Percentiles rank a stretch among this genome's conserved stretches.
Conservation (phyloP, 805 yeast genomes). For the Candida wancherniae region DNA sequence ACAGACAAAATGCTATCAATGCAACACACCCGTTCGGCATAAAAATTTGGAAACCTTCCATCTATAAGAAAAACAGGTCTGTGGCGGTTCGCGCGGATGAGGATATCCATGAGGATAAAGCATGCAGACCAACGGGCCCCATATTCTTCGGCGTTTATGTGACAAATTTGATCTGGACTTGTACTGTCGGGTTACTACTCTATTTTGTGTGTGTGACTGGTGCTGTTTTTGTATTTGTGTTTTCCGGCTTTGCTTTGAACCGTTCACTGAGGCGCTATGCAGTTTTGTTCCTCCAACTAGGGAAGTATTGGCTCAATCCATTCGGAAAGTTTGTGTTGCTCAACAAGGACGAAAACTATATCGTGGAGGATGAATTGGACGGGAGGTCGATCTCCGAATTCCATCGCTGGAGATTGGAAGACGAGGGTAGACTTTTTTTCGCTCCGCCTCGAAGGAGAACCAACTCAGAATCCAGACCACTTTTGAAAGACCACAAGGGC, state of each 20-base stretch:
- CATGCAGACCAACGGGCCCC: slow-evolving; percentile 39
- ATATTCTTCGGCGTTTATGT: slow-evolving; percentile 59
- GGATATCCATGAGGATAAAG: slow-evolving; percentile 79
- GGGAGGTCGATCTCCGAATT: slow-evolving; percentile 84
- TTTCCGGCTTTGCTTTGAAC: slow-evolving; percentile 39
- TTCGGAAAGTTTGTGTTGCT: slow-evolving; percentile 87
- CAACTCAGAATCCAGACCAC: slow-evolving; percentile 31
- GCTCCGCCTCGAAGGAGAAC: slow-evolving; percentile 55
- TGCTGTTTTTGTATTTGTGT: slow-evolving; percentile 41
- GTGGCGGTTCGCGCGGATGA: slow-evolving; percentile 88
- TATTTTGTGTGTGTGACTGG: slow-evolving; percentile 49
- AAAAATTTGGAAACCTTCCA: slow-evolving; percentile 96
- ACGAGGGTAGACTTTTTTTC: slow-evolving; percentile 75
- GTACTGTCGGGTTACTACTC: slow-evolving; percentile 65
- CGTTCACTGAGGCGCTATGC: slow-evolving; percentile 59
- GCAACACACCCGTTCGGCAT: slow-evolving; percentile 98
- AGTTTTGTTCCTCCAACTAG: slow-evolving; percentile 53
- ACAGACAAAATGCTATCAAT: slow-evolving; percentile 94
- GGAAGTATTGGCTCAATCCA: slow-evolving; percentile 72
- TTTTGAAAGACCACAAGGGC: slow-evolving; percentile 40
- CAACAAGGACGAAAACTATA: slow-evolving; percentile 71
- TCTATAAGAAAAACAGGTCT: slow-evolving; percentile 87
- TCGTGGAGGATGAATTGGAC: slow-evolving; percentile 82
- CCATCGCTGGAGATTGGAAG: slow-evolving; percentile 78
- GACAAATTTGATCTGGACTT: slow-evolving; percentile 70